Percentiles rank a stretch among this genome's conserved stretches.
These are phyloP conservation scores for Aureobasidium sp. DNA, from an alignment of 2,329 filamentous ascomycete genomes.

Conservation along the genomic window DNA sequence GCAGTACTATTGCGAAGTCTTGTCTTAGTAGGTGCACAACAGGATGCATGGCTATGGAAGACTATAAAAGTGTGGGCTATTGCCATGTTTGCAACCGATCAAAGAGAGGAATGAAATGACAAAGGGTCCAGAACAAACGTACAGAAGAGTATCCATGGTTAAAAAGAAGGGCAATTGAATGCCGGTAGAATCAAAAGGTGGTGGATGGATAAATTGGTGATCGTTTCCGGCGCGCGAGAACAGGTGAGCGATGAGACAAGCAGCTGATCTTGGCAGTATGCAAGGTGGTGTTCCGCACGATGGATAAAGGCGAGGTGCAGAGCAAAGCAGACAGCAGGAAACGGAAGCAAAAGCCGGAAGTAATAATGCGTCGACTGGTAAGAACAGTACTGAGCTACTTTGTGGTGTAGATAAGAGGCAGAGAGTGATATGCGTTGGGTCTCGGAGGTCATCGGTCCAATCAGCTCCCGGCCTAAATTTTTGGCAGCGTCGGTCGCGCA, in stretches of 20 bases:
- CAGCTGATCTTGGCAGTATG: constrained; percentile 6
- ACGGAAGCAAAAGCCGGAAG: neutral
- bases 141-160: constrained; percentile 55
- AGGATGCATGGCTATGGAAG: constrained; percentile 52
- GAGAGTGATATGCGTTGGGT: neutral
- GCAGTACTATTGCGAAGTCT: constrained; percentile 54
- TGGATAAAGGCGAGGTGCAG: neutral
- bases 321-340: neutral
- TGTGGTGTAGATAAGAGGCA: neutral
- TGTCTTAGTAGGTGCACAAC: constrained; percentile 32
- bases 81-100: neutral
- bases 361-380: neutral
- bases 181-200: neutral
- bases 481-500: constrained; percentile 12
- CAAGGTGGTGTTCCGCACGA: neutral
- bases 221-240: neutral
- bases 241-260: constrained; percentile 6
- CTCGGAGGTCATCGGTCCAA: constrained; percentile 6
- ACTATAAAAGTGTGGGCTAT: neutral
- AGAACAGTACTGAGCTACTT: neutral
- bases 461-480: constrained; percentile 10
- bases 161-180: neutral
- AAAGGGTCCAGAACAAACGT: constrained; percentile 27
- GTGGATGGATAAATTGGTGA: neutral
- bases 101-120: neutral